Conservation (phyloP, 23 red algal genomes). For the Agarophyton chilense region DNA sequence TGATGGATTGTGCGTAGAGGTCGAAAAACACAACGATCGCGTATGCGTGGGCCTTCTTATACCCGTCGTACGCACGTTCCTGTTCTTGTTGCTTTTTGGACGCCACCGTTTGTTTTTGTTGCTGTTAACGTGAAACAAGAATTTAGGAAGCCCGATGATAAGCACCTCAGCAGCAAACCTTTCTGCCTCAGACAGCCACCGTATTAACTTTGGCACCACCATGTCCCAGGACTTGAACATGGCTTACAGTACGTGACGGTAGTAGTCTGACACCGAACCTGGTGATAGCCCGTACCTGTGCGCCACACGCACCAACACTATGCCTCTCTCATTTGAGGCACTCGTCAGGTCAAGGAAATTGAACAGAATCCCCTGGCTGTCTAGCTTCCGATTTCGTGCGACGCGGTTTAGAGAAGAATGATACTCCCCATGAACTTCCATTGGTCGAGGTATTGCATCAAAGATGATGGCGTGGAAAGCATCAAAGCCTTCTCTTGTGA, state of each 20-base stretch:
- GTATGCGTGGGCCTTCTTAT: slow-evolving; percentile 15
- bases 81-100: not conserved
- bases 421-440: too few relatives aligned
- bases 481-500: too few relatives aligned
- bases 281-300: slow-evolving; percentile 1
- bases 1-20: slow-evolving; percentile 7
- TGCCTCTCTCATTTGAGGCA: not conserved
- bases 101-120: slow-evolving; percentile 7
- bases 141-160: slow-evolving; percentile 1
- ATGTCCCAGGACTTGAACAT: not conserved
- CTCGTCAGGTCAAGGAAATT: slow-evolving; percentile 1
- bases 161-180: not conserved
- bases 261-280: slow-evolving; percentile 22
- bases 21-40: slow-evolving; percentile 43
- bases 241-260: not conserved
- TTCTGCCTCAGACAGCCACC: not conserved
- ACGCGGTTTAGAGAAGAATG: too few relatives aligned
- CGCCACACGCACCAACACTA: not conserved
- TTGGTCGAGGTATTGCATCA: too few relatives aligned
- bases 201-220: not conserved
- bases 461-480: too few relatives aligned
- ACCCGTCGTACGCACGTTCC: slow-evolving; percentile 11
- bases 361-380: not conserved
- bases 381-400: too few relatives aligned
- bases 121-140: slow-evolving; percentile 28